Conservation (phyloP, 495 filamentous ascomycete species). For the Chaetomium tenue region DNA sequence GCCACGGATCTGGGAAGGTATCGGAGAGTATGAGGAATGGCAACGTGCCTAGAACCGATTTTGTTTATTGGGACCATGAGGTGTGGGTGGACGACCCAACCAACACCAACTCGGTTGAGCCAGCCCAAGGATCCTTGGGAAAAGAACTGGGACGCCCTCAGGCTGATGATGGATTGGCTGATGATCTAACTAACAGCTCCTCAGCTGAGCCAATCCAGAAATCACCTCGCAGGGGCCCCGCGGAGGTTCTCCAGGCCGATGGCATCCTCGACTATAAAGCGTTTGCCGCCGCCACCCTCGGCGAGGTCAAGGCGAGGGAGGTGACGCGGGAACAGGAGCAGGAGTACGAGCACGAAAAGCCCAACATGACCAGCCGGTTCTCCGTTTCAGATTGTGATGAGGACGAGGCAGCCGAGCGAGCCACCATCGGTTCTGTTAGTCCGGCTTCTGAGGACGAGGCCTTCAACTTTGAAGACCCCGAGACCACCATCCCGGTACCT, state of each 20-base stretch:
- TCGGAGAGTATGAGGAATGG: neutral
- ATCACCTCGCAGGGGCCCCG: too few relatives aligned
- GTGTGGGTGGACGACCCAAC: neutral
- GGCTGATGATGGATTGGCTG: too few relatives aligned
- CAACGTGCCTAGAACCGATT: too few relatives aligned
- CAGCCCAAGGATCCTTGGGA: neutral
- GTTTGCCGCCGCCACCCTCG: neutral
- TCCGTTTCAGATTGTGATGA: slow-evolving; percentile 6
- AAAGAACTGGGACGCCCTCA: neutral
- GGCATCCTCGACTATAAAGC: neutral
- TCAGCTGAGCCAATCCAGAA: too few relatives aligned
- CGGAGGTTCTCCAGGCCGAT: too few relatives aligned
- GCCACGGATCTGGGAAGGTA: neutral
- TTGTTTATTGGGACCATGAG: too few relatives aligned
- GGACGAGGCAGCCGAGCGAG: slow-evolving; percentile 1
- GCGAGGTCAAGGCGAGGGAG: too few relatives aligned
- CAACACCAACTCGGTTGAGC: neutral
- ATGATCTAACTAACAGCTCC: too few relatives aligned
- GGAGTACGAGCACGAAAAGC: neutral
- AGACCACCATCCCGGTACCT: neutral
- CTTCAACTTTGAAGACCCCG: too few relatives aligned
- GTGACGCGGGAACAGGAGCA: neutral
- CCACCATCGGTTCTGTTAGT: neutral
- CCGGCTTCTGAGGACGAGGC: neutral
- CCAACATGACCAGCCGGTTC: slow-evolving; percentile 15